These are phyloP conservation scores for Parathielavia hyrcaniae DNA, from an alignment of 495 filamentous ascomycete genomes.

Conservation along the genomic window DNA sequence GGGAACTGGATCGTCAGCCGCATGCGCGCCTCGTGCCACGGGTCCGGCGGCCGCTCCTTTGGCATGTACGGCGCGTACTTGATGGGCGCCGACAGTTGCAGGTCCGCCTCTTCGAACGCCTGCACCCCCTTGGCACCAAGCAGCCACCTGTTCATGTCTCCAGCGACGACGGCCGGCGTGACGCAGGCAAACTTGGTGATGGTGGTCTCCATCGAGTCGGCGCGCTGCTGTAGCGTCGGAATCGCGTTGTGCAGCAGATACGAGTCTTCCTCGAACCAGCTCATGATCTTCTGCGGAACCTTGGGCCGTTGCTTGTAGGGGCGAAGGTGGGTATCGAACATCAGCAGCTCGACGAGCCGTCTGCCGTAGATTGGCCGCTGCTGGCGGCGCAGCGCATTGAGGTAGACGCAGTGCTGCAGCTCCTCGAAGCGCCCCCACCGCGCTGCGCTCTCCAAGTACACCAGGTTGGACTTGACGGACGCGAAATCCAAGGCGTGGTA, in stretches of 20 bases:
- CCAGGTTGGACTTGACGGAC: slow-evolving; percentile 60
- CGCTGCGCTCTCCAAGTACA: slow-evolving; percentile 64
- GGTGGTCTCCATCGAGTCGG: slow-evolving; percentile 61
- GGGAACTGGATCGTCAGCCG: slow-evolving; percentile 93
- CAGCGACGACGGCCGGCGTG: slow-evolving; percentile 78
- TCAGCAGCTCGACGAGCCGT: slow-evolving; percentile 64
- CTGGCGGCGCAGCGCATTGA: slow-evolving; percentile 75
- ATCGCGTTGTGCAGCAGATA: slow-evolving; percentile 65
- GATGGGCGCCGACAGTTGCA: slow-evolving; percentile 41
- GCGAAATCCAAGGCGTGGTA: slow-evolving; percentile 54
- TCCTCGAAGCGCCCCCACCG: slow-evolving; percentile 69
- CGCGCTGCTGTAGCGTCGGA: slow-evolving; percentile 63
- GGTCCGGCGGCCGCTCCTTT: slow-evolving; percentile 54
- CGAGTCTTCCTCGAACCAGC: slow-evolving; percentile 69
- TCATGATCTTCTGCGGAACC: slow-evolving; percentile 49
- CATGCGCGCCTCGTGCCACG: slow-evolving; percentile 91
- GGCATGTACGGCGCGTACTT: slow-evolving; percentile 46
- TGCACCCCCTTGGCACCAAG: slow-evolving; percentile 56
- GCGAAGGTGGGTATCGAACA: slow-evolving; percentile 51
- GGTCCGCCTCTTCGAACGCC: slow-evolving; percentile 48
- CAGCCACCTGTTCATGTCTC: slow-evolving; percentile 63
- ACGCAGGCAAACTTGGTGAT: slow-evolving; percentile 85
- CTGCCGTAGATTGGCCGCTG: slow-evolving; percentile 75
- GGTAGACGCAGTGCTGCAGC: slow-evolving; percentile 69
- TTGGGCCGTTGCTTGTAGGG: slow-evolving; percentile 52